Evolutionary conservation across 352 stramenopile species (phyloP).

Genomic region (Phytophthora vignae): DNA sequence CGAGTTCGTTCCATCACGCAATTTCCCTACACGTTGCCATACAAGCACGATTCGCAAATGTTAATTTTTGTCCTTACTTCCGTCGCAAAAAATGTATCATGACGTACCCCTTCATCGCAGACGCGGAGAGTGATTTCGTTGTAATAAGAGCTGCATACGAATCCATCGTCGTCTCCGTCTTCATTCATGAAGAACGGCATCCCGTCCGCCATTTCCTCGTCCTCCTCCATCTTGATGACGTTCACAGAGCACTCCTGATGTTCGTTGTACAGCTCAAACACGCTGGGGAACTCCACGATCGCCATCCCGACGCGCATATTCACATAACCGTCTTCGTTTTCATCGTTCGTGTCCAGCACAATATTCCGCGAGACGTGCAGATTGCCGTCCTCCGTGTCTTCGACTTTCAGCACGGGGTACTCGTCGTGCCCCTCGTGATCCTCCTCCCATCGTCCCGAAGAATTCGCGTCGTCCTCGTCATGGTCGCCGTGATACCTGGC

Average conservation of each 20-base stretch:
- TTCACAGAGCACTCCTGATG: constrained; percentile 73
- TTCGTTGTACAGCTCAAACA: constrained; percentile 75
- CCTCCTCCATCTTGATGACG: constrained; percentile 81
- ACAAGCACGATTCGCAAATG: background rate
- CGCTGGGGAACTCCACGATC: constrained; percentile 77
- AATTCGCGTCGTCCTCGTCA: constrained; percentile 20
- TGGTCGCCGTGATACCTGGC: constrained; percentile 41
- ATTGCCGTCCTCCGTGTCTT: constrained; percentile 57
- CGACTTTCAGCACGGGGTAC: constrained; percentile 66
- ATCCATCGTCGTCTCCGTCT: constrained; percentile 66
- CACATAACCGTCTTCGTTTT: constrained; percentile 68
- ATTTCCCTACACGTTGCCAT: constrained; percentile 44
- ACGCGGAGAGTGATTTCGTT: constrained; percentile 71
- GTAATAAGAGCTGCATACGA: constrained; percentile 71
- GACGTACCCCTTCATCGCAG: constrained; percentile 58
- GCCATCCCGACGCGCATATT: constrained; percentile 70
- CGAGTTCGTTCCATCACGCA: constrained; percentile 68
- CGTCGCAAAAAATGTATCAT: background rate
- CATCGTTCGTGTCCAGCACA: constrained; percentile 70
- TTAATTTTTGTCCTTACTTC: background rate
- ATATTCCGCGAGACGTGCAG: constrained; percentile 65
- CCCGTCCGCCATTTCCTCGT: constrained; percentile 63
- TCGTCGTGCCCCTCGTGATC: constrained; percentile 28
- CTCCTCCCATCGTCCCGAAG: constrained; percentile 25
- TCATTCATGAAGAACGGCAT: constrained; percentile 82